Evolutionary conservation across 2,329 filamentous ascomycete genomes (phyloP).

Genomic region (Neocucurbitaria cava): DNA sequence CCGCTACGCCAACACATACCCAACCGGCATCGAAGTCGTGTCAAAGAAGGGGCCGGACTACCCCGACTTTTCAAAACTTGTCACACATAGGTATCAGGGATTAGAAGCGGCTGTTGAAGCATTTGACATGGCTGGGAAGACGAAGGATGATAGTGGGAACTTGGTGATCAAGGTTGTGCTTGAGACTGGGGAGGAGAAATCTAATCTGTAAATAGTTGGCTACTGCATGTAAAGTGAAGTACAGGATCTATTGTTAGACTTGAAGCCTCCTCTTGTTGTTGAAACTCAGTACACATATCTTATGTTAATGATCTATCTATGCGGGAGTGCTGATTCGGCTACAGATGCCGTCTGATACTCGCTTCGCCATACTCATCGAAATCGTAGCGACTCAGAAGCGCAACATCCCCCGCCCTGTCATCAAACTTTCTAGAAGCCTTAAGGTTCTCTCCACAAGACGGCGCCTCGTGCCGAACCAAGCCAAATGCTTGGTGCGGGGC

Average conservation of each 20-base stretch:
- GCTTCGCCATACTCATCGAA: no score
- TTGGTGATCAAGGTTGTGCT: constrained; percentile 75
- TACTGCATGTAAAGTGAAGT: neutral
- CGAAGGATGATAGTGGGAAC: constrained; percentile 70
- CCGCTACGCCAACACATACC: constrained; percentile 78
- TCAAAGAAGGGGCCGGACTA: constrained; percentile 57
- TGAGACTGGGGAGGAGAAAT: constrained; percentile 46
- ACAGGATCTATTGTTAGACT: neutral
- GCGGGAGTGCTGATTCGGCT: neutral
- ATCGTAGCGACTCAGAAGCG: neutral
- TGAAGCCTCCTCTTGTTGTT: neutral
- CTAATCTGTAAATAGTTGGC: constrained; percentile 18
- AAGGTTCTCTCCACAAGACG: neutral
- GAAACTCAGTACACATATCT: neutral
- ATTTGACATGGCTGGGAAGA: constrained; percentile 74
- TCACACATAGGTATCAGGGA: constrained; percentile 76
- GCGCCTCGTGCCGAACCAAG: neutral
- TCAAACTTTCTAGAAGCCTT: neutral
- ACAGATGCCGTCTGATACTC: neutral
- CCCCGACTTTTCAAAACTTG: constrained; percentile 71
- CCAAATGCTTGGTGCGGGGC: constrained; percentile 3
- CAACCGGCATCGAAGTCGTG: constrained; percentile 70
- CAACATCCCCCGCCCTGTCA: neutral
- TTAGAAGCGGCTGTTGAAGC: constrained; percentile 67
- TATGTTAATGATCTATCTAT: neutral